Conservation (phyloP, 805 yeast species). For the Kluyveromyces lactis region DNA sequence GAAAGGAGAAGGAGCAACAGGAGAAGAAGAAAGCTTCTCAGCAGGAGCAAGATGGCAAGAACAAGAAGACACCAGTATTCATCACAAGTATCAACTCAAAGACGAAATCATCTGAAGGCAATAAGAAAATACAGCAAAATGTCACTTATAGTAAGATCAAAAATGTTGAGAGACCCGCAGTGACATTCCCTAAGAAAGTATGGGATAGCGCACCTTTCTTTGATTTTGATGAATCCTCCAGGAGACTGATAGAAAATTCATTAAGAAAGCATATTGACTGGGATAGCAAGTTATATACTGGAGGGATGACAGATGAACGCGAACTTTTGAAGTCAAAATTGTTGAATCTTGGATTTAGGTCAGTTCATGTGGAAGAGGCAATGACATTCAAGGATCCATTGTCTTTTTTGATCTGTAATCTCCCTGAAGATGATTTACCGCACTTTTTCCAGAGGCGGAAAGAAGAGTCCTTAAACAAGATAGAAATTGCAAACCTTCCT, state of each 20-base stretch:
- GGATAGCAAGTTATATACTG: constrained; percentile 23
- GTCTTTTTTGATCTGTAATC: constrained; percentile 59
- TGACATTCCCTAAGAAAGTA: constrained; percentile 39
- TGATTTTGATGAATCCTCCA: constrained; percentile 54
- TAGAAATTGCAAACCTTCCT: constrained; percentile 35
- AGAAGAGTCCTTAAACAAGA: constrained; percentile 48
- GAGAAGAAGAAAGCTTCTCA: constrained; percentile 41
- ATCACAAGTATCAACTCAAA: constrained; percentile 26
- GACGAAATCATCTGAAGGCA: constrained; percentile 5
- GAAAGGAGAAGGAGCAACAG: constrained; percentile 35
- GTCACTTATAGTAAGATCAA: background rate
- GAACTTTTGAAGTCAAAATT: constrained; percentile 28
- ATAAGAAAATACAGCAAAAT: constrained; percentile 10
- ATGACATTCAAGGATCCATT: constrained; percentile 44
- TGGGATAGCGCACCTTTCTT: constrained; percentile 69
- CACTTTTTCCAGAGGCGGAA: constrained; percentile 46
- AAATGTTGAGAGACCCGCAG: constrained; percentile 5
- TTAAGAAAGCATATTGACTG: constrained; percentile 52
- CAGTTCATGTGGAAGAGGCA: constrained; percentile 64
- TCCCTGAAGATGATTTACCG: constrained; percentile 94
- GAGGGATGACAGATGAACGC: constrained; percentile 11
- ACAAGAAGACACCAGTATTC: constrained; percentile 38
- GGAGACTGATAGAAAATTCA: constrained; percentile 54
- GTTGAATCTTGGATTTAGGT: constrained; percentile 54
- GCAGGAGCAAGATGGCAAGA: constrained; percentile 42